A percentile compares a stretch with the other conserved stretches of the same genome.
These are phyloP conservation scores for Rachicladosporium sp. DNA, from an alignment of 2,329 filamentous ascomycete species.

Conservation along the genomic window DNA sequence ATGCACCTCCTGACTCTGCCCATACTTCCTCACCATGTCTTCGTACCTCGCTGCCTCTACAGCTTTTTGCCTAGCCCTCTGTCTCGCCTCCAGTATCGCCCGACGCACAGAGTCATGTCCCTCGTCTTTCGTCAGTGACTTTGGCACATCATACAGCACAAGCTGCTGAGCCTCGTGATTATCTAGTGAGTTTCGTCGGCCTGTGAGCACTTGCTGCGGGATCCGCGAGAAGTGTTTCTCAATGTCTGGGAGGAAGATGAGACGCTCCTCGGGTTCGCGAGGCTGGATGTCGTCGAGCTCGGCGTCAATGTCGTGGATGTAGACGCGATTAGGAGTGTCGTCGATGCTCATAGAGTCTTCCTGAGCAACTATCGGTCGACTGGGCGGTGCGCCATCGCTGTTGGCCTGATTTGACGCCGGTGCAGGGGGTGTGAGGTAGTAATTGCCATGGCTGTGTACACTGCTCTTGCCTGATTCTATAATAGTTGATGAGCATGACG, in stretches of 20 bases:
- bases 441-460: slow-evolving; percentile 44
- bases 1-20: slow-evolving; percentile 9
- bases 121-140: slow-evolving; percentile 64
- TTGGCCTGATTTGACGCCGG: slow-evolving; percentile 1
- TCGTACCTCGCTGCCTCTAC: slow-evolving; percentile 15
- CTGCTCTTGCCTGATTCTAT: background rate
- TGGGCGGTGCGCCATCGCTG: slow-evolving; percentile 2
- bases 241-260: slow-evolving; percentile 76
- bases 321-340: slow-evolving; percentile 74
- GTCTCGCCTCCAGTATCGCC: slow-evolving; percentile 69
- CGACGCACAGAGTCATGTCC: slow-evolving; percentile 63
- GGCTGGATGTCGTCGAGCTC: slow-evolving; percentile 62
- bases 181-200: slow-evolving; percentile 37
- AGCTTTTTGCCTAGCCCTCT: slow-evolving; percentile 48
- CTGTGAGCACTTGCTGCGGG: slow-evolving; percentile 54
- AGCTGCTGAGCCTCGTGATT: slow-evolving; percentile 48
- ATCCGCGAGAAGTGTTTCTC: slow-evolving; percentile 64
- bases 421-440: slow-evolving; percentile 49
- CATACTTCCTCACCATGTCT: slow-evolving; percentile 21
- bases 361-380: slow-evolving; percentile 12
- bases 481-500: too few relatives aligned
- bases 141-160: slow-evolving; percentile 76
- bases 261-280: slow-evolving; percentile 45
- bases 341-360: slow-evolving; percentile 71
- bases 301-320: slow-evolving; percentile 80